Evolutionary conservation across 148 eudicot genomes (phyloP), one percentile per base, ranked within the genome.

Genomic region (Oxyria digyna): DNA sequence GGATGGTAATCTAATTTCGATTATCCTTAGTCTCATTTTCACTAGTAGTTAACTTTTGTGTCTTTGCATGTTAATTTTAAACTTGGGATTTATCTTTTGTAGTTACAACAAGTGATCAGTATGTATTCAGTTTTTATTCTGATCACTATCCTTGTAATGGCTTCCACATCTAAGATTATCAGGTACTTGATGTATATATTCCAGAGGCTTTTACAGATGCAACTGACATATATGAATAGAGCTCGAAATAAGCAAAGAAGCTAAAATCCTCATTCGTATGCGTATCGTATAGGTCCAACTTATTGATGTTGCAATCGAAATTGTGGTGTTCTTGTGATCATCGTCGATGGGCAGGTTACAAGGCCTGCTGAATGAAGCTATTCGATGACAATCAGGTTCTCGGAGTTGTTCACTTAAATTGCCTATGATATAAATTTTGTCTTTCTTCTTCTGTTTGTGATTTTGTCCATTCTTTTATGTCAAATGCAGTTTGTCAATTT

Each of bases 301-400:
- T 46, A 74, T 89, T 69, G 84, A 87, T 78, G 87, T 86, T 66
- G 91, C 96, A 15, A 73, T 89, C 62, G 85, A 82, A 52, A 89
- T 89, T 52, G 96, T 89, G 69, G 83, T 73, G 91, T 89, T 52
- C 81, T 89, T 35, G 91, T 89, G 69, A 87, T 89, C 40, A 71
- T 89, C 32, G 96, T 91, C 54, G 96, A 89, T 74, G 96, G 96
- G 42, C 91, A 89, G 89, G 96, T 89, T n/a, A n/a, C n/a, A n/a
- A n/a, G n/a, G n/a, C n/a, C n/a, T n/a, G n/a, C n/a, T n/a, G n/a
- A n/a, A n/a, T n/a, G n/a, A n/a, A n/a, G n/a, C n/a, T n/a, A n/a
- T n/a, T n/a, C n/a, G n/a, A n/a, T n/a, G n/a, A n/a, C n/a, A n/a
- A n/a, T n/a, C n/a, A n/a, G n/a, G n/a, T n/a, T n/a, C n/a, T n/a